A percentile compares a stretch with the other conserved stretches of the same genome.
phyloP scores from a whole-genome alignment of 106 monocot species.

The Chionographis japonica region DNA sequence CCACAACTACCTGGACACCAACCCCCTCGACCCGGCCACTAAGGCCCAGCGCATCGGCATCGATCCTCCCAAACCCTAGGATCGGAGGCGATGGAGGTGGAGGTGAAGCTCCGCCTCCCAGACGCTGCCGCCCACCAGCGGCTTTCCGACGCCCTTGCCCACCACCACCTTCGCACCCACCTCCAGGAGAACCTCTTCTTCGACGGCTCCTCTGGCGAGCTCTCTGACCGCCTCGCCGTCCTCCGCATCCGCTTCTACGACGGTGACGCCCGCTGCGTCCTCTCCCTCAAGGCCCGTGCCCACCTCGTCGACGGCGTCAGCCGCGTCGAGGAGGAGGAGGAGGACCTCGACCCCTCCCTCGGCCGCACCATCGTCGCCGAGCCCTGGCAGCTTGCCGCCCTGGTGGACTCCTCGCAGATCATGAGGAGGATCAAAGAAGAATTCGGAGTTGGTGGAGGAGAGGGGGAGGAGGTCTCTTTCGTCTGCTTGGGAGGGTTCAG shows the following conservation, averaged over 20 bases:
- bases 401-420: slow-evolving; percentile 35
- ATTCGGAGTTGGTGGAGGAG: slow-evolving; percentile 18
- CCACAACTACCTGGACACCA: slow-evolving; percentile 8
- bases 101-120: slow-evolving; percentile 90
- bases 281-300: slow-evolving; percentile 80
- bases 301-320: slow-evolving; percentile 65
- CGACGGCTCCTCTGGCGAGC: slow-evolving; percentile 56
- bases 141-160: slow-evolving; percentile 58
- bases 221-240: slow-evolving; percentile 48
- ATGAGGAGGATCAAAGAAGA: slow-evolving; percentile 48
- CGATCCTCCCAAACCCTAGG: background rate
- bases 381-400: slow-evolving; percentile 32
- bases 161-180: slow-evolving; percentile 66
- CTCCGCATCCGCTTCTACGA: slow-evolving; percentile 88
- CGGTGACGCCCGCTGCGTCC: slow-evolving; percentile 66
- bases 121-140: slow-evolving; percentile 72
- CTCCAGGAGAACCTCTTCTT: slow-evolving; percentile 93
- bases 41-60: slow-evolving; percentile 23
- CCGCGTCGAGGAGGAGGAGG: slow-evolving; percentile 94
- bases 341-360: slow-evolving; percentile 62
- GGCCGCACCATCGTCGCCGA: slow-evolving; percentile 51
- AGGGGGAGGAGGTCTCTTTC: slow-evolving; percentile 21
- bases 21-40: slow-evolving; percentile 25
- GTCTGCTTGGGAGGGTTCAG: slow-evolving; percentile 82
- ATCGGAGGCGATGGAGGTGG: slow-evolving; percentile 65